Evolutionary conservation across 768 basidiomycete species (phyloP), one percentile per base, ranked within the genome.

Genomic region (Tephrocybe sp.): DNA sequence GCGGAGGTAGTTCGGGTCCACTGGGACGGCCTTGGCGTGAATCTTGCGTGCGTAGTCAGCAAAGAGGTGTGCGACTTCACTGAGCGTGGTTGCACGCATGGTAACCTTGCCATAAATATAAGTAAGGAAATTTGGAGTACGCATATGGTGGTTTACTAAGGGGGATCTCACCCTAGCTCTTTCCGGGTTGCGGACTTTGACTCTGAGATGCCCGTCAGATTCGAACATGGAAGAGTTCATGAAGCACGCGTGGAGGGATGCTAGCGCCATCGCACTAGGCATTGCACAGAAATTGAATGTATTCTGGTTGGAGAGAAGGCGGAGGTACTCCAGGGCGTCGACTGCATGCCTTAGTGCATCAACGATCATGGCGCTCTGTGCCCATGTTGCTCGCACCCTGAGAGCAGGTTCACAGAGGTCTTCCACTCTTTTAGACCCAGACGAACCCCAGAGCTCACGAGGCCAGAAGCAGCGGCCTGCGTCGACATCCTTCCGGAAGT

Each of bases 241-340:
- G 72, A 93, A 97, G 66, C 92, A 96, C 41, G 89, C 67, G 40
- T 86, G 80, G 16, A 98, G 77, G 7, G 95, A 98, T 9, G 96
- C 94, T 59, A 98, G 86, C 0, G 96, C 94, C 94, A 98, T 98
- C 13, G 86, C 80, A 16, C 86, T 89, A 9, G 96, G 96, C 49
- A 98, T 89, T 0, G 96, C 92, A 56, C 91, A 92, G 69, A 98
- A 98, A 63, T 89, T 89, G 77, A 98, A 98, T 15, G 96, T 84
- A 51, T 78, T 87, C 70, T 97, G 95, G 69, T 89, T 94, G 66
- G 81, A 86, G 61, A 97, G 73, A 37, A 97, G 67, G 30, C 80
- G 75, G 57, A 98, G 78, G 66, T 97, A 98, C 64, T 98, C 95
- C 61, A 98, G 72, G 13, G 89, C 76, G 63, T 95, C 92, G 25